Conservation (phyloP, 2,329 filamentous ascomycete genomes). For the Phyllosticta capitalensis region DNA sequence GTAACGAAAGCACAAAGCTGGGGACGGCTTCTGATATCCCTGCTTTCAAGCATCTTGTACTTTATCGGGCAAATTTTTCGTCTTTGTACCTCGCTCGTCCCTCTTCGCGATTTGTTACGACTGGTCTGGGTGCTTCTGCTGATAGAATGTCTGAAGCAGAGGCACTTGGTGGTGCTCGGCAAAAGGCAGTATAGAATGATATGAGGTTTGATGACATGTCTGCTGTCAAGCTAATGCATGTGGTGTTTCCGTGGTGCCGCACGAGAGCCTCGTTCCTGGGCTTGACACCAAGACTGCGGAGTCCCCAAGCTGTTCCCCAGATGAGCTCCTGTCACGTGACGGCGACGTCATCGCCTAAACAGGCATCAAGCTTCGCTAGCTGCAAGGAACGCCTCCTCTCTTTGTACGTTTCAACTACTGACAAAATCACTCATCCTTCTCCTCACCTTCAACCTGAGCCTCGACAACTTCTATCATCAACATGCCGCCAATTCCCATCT, state of each 20-base stretch:
- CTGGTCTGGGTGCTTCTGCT: constrained; percentile 20
- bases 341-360: constrained; percentile 5
- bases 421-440: background rate
- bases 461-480: constrained; percentile 10
- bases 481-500: constrained; percentile 39
- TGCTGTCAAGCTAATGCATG: background rate
- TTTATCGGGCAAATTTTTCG: constrained; percentile 30
- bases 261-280: background rate
- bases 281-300: background rate
- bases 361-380: constrained; percentile 5
- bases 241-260: background rate
- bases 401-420: background rate
- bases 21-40: constrained; percentile 12
- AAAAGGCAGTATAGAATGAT: constrained; percentile 31
- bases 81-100: constrained; percentile 13
- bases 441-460: background rate
- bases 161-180: constrained; percentile 19
- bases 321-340: constrained; percentile 1
- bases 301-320: background rate
- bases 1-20: constrained; percentile 29
- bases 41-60: constrained; percentile 28
- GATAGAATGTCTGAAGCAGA: constrained; percentile 10
- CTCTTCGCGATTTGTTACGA: constrained; percentile 13
- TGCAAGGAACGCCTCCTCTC: background rate
- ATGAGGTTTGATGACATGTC: constrained; percentile 13